Evolutionary conservation across 441 rosid species (phyloP).

Genomic region (Gossypium gossypioides): DNA sequence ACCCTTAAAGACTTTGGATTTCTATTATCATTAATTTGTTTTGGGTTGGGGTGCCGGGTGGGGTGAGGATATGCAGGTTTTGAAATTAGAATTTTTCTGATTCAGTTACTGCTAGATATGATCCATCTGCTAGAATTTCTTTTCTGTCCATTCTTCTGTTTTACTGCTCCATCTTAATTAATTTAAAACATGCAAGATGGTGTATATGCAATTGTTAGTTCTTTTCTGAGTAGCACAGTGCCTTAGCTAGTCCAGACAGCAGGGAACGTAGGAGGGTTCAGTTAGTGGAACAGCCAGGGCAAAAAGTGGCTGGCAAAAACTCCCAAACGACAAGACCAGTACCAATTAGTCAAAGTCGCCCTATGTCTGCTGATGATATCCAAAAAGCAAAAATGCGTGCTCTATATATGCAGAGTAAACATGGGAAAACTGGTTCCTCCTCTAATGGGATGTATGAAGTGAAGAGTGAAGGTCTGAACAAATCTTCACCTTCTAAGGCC

Average conservation of each 20-base stretch:
- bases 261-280: constrained; percentile 88
- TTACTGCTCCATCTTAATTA: background rate
- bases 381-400: constrained; percentile 97
- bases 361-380: constrained; percentile 97
- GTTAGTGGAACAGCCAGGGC: constrained; percentile 95
- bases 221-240: constrained; percentile 8
- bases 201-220: background rate
- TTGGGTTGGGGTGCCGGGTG: too few species aligned
- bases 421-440: constrained; percentile 43
- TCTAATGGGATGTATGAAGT: constrained; percentile 36
- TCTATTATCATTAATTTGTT: background rate
- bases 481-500: constrained; percentile 27
- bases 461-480: constrained; percentile 36
- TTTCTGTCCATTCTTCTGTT: background rate
- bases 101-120: background rate
- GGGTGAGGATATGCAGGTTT: background rate
- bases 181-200: background rate
- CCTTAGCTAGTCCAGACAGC: constrained; percentile 74
- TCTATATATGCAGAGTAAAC: constrained; percentile 66
- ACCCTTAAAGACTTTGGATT: background rate
- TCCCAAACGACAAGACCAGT: constrained; percentile 51
- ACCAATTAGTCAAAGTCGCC: constrained; percentile 60
- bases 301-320: constrained; percentile 59
- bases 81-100: background rate
- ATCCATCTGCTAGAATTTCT: background rate